A percentile compares a stretch with the other conserved stretches of the same genome.
Conservation (phyloP, 2,329 filamentous ascomycete species). For the Rasamsonia emersonii region DNA sequence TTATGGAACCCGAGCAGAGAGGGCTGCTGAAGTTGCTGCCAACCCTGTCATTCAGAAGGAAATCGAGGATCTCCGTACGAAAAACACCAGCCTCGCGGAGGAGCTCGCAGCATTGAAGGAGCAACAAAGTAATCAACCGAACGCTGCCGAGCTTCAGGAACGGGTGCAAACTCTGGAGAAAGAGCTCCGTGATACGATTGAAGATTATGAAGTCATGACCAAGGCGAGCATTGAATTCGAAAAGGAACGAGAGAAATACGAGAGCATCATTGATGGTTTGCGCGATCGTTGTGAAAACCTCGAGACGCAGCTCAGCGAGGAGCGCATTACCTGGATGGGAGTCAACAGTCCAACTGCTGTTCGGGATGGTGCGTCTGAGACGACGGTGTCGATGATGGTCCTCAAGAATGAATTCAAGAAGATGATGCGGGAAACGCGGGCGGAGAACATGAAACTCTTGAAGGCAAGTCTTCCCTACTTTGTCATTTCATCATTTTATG, state of each 20-base stretch:
- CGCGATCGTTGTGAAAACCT: conserved; percentile 56
- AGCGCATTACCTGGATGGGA: conserved; percentile 59
- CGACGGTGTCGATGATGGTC: conserved; percentile 58
- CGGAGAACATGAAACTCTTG: conserved; percentile 55
- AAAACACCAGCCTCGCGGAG: conserved; percentile 37
- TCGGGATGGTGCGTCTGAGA: conserved; percentile 38
- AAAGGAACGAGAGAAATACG: conserved; percentile 58
- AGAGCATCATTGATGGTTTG: conserved; percentile 54
- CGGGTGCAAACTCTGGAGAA: conserved; percentile 50
- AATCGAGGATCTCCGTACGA: conserved; percentile 46
- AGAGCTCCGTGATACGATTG: conserved; percentile 59
- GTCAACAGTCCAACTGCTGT: conserved; percentile 44
- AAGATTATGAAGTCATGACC: conserved; percentile 62
- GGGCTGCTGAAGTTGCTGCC: conserved; percentile 56
- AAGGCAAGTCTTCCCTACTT: conserved; percentile 44
- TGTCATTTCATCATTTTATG: conserved; percentile 4
- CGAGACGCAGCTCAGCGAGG: conserved; percentile 57
- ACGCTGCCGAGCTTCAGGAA: conserved; percentile 33
- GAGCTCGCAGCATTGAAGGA: conserved; percentile 39
- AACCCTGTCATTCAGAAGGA: conserved; percentile 52
- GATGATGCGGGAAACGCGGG: conserved; percentile 67
- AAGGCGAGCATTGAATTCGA: conserved; percentile 63
- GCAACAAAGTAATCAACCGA: conserved; percentile 20
- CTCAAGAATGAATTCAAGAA: conserved; percentile 69
- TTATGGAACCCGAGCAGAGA: conserved; percentile 67